Percentiles rank a stretch among this genome's conserved stretches.
These are phyloP conservation scores for Clitopilus hobsonii DNA, from an alignment of 768 basidiomycete genomes.

Conservation along the genomic window DNA sequence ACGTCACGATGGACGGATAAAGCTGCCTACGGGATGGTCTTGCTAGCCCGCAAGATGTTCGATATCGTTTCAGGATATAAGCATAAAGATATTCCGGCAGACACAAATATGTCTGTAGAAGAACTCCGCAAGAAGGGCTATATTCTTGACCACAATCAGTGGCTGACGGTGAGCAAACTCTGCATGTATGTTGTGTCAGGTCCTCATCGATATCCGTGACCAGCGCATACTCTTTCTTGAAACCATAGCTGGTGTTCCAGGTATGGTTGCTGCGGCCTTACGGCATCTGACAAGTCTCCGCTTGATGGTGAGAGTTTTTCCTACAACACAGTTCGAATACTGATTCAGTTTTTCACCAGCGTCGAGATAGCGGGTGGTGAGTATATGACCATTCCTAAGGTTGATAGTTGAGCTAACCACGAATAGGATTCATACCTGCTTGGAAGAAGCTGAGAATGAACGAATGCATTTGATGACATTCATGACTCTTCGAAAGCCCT, in stretches of 20 bases:
- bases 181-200: background rate
- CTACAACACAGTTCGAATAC: background rate
- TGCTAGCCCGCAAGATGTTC: constrained; percentile 58
- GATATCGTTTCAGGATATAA: constrained; percentile 87
- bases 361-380: constrained; percentile 49
- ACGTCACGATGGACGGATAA: constrained; percentile 69
- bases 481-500: constrained; percentile 85
- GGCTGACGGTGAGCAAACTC: constrained; percentile 61
- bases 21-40: constrained; percentile 62
- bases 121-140: constrained; percentile 75
- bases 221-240: constrained; percentile 69
- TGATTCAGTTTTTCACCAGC: constrained; percentile 22
- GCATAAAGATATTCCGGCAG: constrained; percentile 58
- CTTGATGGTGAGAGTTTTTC: constrained; percentile 58
- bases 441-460: constrained; percentile 97
- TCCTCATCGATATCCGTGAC: constrained; percentile 3
- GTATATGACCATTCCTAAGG: constrained; percentile 10
- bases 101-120: constrained; percentile 60
- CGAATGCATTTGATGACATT: constrained; percentile 97
- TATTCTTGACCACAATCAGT: constrained; percentile 67
- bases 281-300: constrained; percentile 87
- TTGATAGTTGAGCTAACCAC: constrained; percentile 36
- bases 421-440: constrained; percentile 87
- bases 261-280: constrained; percentile 88
- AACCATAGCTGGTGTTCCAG: constrained; percentile 90